Base-by-base conservation (phyloP, 129 eudicot species). In the Artemisia argyi region DNA sequence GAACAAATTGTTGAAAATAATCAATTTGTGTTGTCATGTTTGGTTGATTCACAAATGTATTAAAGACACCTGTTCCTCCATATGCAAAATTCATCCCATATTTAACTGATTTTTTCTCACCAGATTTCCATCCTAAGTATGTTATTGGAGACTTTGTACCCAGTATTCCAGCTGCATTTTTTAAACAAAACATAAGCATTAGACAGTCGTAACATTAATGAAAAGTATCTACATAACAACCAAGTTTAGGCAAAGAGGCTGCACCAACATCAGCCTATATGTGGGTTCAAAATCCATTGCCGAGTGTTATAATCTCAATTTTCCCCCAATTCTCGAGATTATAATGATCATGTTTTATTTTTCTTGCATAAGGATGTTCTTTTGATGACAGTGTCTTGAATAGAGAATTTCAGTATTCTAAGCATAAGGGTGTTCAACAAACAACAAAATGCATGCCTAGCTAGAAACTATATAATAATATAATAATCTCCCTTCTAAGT, bases 61-160 rank as follows among this genome's bases (percentile, higher is more conserved):
- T 66, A 59, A 91, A 91, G 16, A 91, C 96, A 51, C 97, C 97
- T 14, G 92, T 88, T 71, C 97, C 97, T 81, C 97, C 97, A 68
- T 86, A 78, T 5, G 97, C 97, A 71, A 91, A 91, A 72, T 91
- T 91, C 61, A 91, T 76, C 42, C 97, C 96, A 65, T 75, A 55
- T 24, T 54, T 66, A 10, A 76, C 11, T 52, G 52, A 19, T 52
- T 79, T 75, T 63, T 74, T 68, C 72, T 73, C 81, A 14, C 74
- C 85, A 12, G 71, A 60, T 64, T 83, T 81, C 78, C 75, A 81
- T 16, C 79, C 61, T 61, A 55, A n/a, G 48, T 83, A 91, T 13
- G 95, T 77, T 71, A 72, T 11, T 42, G 95, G 95, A 58, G 89
- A 81, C 47, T 56, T 77, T 20, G 82, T 78, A 10, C 91, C 89